phyloP scores from a whole-genome alignment of 2,329 filamentous ascomycete genomes.

The Aspergillus amoenus region DNA sequence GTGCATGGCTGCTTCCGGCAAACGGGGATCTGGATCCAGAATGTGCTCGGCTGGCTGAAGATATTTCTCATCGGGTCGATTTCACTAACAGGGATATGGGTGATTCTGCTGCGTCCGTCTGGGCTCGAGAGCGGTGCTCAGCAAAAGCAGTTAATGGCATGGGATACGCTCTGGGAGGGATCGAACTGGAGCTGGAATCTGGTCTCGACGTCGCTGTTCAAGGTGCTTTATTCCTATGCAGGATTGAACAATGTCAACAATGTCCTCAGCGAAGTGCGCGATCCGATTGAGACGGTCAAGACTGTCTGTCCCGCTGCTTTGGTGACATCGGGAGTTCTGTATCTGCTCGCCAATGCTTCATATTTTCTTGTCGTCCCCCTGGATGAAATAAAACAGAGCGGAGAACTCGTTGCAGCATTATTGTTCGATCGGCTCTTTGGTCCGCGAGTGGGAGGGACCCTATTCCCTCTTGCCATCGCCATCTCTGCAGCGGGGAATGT shows the following conservation, averaged over 20 bases:
- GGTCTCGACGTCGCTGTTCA: conserved; percentile 62
- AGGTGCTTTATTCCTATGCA: conserved; percentile 68
- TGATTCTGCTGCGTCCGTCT: conserved; percentile 51
- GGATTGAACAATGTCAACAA: conserved; percentile 68
- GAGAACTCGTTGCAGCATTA: conserved; percentile 66
- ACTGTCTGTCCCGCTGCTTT: conserved; percentile 62
- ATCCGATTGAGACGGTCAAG: conserved; percentile 65
- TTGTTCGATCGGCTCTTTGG: conserved; percentile 68
- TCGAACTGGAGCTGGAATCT: conserved; percentile 69
- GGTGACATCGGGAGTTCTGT: conserved; percentile 61
- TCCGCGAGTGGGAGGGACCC: conserved; percentile 52
- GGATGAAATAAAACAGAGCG: conserved; percentile 65
- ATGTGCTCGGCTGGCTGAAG: conserved; percentile 63
- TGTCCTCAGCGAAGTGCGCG: conserved; percentile 68
- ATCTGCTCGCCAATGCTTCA: conserved; percentile 65
- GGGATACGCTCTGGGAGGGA: conserved; percentile 60
- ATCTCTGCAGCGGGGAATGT: conserved; percentile 70
- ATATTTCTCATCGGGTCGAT: conserved; percentile 61
- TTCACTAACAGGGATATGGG: conserved; percentile 60
- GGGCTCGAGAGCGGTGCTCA: conserved; percentile 9
- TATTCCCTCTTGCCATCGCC: conserved; percentile 65
- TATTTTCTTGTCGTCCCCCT: conserved; percentile 66
- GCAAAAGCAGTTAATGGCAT: conserved; percentile 29
- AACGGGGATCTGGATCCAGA: conserved; percentile 61
- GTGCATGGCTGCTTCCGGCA: conserved; percentile 60